Evolutionary conservation across 129 eudicot genomes (phyloP).

Genomic region (Ambrosia trifida): DNA sequence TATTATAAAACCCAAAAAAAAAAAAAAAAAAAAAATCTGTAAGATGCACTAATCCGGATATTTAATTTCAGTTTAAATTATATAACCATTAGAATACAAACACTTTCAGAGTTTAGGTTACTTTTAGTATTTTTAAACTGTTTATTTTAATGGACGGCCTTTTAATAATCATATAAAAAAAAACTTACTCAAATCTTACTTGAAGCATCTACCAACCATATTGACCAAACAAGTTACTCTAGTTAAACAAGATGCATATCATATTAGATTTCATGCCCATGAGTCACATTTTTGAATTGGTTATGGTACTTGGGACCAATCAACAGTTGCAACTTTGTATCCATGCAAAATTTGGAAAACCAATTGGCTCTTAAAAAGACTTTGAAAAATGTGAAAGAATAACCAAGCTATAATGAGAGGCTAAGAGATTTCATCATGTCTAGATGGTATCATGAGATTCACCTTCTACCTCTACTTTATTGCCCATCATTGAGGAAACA

Average conservation of each 20-base stretch:
- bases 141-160: too few relatives aligned
- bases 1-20: too few relatives aligned
- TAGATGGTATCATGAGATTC: conserved; percentile 42
- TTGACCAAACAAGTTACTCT: background rate
- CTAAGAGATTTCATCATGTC: conserved; percentile 33
- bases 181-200: too few relatives aligned
- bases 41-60: too few relatives aligned
- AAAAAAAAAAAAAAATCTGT: too few relatives aligned
- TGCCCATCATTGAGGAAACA: conserved; percentile 39
- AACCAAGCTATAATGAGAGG: conserved; percentile 37
- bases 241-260: background rate
- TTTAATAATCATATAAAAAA: too few relatives aligned
- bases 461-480: conserved; percentile 41
- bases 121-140: too few relatives aligned
- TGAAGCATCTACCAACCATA: too few relatives aligned
- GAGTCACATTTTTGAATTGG: conserved; percentile 4
- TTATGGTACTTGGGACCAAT: conserved; percentile 32
- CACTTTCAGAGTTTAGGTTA: too few relatives aligned
- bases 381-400: conserved; percentile 38
- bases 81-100: too few relatives aligned
- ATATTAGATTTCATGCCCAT: conserved; percentile 3
- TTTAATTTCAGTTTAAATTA: too few relatives aligned
- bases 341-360: conserved; percentile 28
- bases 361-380: conserved; percentile 33
- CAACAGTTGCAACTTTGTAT: conserved; percentile 24